Evolutionary conservation across 148 eudicot species (phyloP).

Genomic region (Beta vulgaris): DNA sequence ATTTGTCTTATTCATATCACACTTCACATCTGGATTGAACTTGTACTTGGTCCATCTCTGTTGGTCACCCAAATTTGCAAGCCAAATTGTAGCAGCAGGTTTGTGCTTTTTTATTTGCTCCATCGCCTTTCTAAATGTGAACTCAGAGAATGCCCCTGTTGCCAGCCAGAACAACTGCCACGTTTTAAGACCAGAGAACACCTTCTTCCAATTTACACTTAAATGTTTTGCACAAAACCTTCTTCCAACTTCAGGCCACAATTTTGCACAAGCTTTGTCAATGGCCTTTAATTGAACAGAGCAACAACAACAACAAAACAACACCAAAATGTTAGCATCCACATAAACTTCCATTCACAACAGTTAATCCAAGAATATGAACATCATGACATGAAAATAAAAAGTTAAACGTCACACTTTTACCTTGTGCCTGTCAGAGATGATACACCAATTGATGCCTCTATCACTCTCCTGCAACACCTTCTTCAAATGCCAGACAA

Average conservation of each 20-base stretch:
- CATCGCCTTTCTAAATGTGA: not conserved
- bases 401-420: too few species aligned
- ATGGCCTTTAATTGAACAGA: not conserved
- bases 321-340: too few species aligned
- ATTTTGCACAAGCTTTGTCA: not conserved
- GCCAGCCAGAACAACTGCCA: not conserved
- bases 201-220: not conserved
- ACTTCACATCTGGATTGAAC: not conserved
- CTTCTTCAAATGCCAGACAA: not conserved
- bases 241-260: not conserved
- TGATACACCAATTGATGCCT: not conserved
- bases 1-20: not conserved
- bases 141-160: not conserved
- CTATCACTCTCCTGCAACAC: not conserved
- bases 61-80: not conserved
- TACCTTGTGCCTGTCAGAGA: conserved; percentile 1
- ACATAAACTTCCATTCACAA: too few species aligned
- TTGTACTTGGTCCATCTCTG: not conserved
- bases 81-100: not conserved
- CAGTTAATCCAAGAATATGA: too few species aligned
- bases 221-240: not conserved
- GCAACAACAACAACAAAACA: not conserved
- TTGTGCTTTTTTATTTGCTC: not conserved
- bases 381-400: too few species aligned
- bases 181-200: not conserved